Base-by-base conservation (phyloP, 495 filamentous ascomycete genomes). In the Cenococcum geophilum region DNA sequence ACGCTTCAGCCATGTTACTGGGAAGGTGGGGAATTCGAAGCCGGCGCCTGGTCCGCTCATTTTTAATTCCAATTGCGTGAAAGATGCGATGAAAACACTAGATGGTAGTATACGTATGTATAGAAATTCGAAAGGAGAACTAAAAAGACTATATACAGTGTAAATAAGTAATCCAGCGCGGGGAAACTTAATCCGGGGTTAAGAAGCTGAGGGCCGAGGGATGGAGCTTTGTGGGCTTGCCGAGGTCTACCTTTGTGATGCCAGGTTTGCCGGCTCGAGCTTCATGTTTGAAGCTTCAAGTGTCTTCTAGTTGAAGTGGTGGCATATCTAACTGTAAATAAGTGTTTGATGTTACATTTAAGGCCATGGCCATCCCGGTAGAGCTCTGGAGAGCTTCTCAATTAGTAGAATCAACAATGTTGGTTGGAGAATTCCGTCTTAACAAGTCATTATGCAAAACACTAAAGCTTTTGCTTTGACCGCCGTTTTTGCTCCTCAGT, bases 1-100 rank as follows among this genome's bases (percentile, higher is more conserved):
- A 45, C 91, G 82, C 82, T 93, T 91, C 65, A 88, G 75, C 91
- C 90, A 95, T 65, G 84, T 80, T 4, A 95, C 89, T 66, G 83
- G 80, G 67, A 80, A 71, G 42, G 83, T 64, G 54, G 87, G 86
- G 70, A 86, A 92, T 76, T 92, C 84, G 35, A 68, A 68, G 6
- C 66, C 66, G 27, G 61, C 66, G 20, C 66, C 66, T 14, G 66
- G 66, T 25, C 59, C 59, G 21, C 34, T 37, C 49, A 34, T 60
- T 18, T 32, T 52, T 63, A 10, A 32, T 11, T 25, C 3, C 5
- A 45, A 45, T 18, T 14, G 40, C 18, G 58, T 5, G 58, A 50
- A 4, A 11, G 14, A 23, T 14, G 25, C 14, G 12, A 52, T 9
- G 20, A 4, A 23, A 34, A 52, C 4, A n/a, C 27, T 32, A 6